These are phyloP conservation scores for Butyriboletus loyo DNA, from an alignment of 768 basidiomycete genomes.

Conservation along the genomic window DNA sequence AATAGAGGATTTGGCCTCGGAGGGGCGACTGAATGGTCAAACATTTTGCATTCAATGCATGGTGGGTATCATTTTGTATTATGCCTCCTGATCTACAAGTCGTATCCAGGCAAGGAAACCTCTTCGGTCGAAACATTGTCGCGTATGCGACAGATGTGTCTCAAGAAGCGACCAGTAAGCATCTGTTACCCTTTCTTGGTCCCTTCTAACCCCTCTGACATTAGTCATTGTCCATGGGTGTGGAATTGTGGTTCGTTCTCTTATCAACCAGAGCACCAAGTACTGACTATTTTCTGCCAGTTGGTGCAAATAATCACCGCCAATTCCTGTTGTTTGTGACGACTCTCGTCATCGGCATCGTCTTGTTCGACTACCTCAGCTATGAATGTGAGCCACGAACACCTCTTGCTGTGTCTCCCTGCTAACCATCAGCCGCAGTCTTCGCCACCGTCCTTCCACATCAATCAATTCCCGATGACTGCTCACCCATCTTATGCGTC, in stretches of 20 bases:
- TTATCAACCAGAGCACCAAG: background rate
- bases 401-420: background rate
- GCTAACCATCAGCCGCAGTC: slow-evolving; percentile 37
- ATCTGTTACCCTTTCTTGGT: background rate
- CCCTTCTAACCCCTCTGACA: slow-evolving; percentile 1
- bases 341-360: slow-evolving; percentile 78
- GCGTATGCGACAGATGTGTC: slow-evolving; percentile 85
- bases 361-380: slow-evolving; percentile 79
- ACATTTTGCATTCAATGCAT: slow-evolving; percentile 97
- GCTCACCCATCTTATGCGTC: slow-evolving; percentile 51
- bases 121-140: slow-evolving; percentile 92
- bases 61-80: slow-evolving; percentile 41
- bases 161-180: slow-evolving; percentile 89
- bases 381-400: slow-evolving; percentile 62
- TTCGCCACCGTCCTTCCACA: slow-evolving; percentile 43
- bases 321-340: slow-evolving; percentile 94
- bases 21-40: slow-evolving; percentile 88
- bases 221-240: slow-evolving; percentile 96
- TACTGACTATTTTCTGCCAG: slow-evolving; percentile 36
- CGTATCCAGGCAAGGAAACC: slow-evolving; percentile 72
- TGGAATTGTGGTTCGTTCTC: slow-evolving; percentile 88
- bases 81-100: background rate
- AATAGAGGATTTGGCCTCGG: slow-evolving; percentile 86
- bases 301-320: slow-evolving; percentile 91
- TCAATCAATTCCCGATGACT: slow-evolving; percentile 12